Conservation (phyloP, 768 basidiomycete genomes). For the Podaxis mareebaensis region DNA sequence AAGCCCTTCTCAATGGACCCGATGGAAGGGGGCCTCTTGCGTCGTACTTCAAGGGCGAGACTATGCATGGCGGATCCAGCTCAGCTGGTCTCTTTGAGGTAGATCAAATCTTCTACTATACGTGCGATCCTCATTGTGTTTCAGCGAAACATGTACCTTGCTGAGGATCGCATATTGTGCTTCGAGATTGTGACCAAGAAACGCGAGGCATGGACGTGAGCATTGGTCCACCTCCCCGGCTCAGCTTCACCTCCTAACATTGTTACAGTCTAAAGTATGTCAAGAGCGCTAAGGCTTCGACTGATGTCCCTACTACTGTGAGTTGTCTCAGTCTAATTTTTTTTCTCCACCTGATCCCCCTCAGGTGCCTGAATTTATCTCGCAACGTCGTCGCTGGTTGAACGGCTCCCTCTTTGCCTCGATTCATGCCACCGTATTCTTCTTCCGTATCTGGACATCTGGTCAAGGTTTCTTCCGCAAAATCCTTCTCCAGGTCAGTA, state of each 20-base stretch:
- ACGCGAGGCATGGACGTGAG: slow-evolving; percentile 77
- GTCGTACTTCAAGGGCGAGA: slow-evolving; percentile 92
- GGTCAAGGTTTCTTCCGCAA: slow-evolving; percentile 90
- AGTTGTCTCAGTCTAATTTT: slow-evolving; percentile 18
- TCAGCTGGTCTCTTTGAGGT: slow-evolving; percentile 70
- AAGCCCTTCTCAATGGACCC: slow-evolving; percentile 81
- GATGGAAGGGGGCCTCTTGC: slow-evolving; percentile 89
- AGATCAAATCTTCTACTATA: slow-evolving; percentile 22
- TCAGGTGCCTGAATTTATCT: slow-evolving; percentile 89
- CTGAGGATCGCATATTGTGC: slow-evolving; percentile 88
- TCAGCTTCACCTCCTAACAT: slow-evolving; percentile 4
- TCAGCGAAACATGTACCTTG: slow-evolving; percentile 90
- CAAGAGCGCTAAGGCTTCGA: slow-evolving; percentile 91
- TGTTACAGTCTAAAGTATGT: slow-evolving; percentile 73
- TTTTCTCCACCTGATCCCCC: slow-evolving; percentile 6
- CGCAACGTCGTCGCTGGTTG: slow-evolving; percentile 87
- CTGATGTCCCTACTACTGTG: slow-evolving; percentile 89
- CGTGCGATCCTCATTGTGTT: not conserved
- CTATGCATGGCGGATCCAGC: slow-evolving; percentile 67
- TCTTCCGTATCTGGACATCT: slow-evolving; percentile 85
- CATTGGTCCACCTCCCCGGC: slow-evolving; percentile 24
- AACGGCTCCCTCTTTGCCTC: slow-evolving; percentile 93
- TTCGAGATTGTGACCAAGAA: slow-evolving; percentile 95
- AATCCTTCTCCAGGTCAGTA: slow-evolving; percentile 61
- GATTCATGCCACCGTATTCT: slow-evolving; percentile 89